Conservation (phyloP, 305 asterid species). For the Fraxinus dipetala region DNA sequence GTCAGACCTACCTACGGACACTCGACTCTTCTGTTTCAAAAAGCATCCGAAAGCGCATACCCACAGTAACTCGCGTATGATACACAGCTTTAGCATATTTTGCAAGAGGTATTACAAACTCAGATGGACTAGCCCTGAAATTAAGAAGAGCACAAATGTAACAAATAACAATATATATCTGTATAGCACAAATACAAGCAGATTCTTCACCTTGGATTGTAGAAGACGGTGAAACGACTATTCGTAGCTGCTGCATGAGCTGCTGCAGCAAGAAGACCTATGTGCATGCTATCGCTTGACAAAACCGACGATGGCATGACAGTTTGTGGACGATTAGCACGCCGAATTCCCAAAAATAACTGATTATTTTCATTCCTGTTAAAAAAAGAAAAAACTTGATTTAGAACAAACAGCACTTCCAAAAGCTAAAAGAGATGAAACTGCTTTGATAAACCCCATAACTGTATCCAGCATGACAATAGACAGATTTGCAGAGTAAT, state of each 20-base stretch:
- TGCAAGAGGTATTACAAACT: slow-evolving; percentile 77
- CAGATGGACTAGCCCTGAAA: slow-evolving; percentile 82
- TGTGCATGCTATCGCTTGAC: slow-evolving; percentile 98
- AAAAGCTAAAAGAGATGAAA: not conserved
- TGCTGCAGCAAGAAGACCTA: slow-evolving; percentile 97
- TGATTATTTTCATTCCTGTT: slow-evolving; percentile 88
- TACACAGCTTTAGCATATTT: slow-evolving; percentile 75
- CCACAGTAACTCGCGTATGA: slow-evolving; percentile 77
- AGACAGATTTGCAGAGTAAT: not conserved
- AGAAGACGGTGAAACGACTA: slow-evolving; percentile 91
- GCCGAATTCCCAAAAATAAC: slow-evolving; percentile 85
- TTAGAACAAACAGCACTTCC: not conserved
- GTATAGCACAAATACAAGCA: slow-evolving; percentile 6
- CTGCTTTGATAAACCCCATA: not conserved
- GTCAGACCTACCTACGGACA: slow-evolving; percentile 62
- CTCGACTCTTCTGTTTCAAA: slow-evolving; percentile 87
- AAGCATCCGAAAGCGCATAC: slow-evolving; percentile 88
- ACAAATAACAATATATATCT: not conserved
- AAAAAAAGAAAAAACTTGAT: slow-evolving; percentile 5
- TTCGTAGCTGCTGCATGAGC: slow-evolving; percentile 95
- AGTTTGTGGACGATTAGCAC: slow-evolving; percentile 86
- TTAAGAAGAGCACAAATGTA: slow-evolving; percentile 1
- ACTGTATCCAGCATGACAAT: not conserved
- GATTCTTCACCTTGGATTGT: slow-evolving; percentile 73
- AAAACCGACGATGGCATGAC: slow-evolving; percentile 93